Conservation (phyloP, 2,329 filamentous ascomycete species). For the Fusarium sororula region DNA sequence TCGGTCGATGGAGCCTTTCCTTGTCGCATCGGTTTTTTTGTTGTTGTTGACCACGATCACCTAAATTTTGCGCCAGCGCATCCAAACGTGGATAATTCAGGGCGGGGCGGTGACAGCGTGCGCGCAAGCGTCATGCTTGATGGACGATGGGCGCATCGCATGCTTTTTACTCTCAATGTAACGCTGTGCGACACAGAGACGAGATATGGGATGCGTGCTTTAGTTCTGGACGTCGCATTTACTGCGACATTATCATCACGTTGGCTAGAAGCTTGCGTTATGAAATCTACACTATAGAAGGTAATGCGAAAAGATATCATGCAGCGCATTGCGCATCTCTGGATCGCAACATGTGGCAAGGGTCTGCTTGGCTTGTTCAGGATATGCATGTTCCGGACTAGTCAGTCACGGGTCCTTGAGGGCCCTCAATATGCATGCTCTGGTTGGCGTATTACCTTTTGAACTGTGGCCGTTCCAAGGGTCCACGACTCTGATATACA, state of each 20-base stretch:
- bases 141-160: conserved; percentile 42
- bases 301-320: background rate
- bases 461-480: conserved; percentile 31
- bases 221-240: conserved; percentile 16
- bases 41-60: conserved; percentile 37
- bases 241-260: background rate
- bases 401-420: conserved; percentile 28
- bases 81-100: conserved; percentile 39
- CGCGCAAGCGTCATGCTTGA: conserved; percentile 44
- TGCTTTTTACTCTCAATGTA: conserved; percentile 32
- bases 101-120: conserved; percentile 44
- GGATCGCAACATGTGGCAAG: conserved; percentile 38
- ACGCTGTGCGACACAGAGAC: conserved; percentile 24
- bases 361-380: conserved; percentile 29
- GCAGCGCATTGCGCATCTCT: conserved; percentile 34
- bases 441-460: conserved; percentile 31
- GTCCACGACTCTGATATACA: conserved; percentile 19
- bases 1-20: conserved; percentile 31
- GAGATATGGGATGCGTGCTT: conserved; percentile 24
- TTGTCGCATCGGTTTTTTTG: conserved; percentile 40
- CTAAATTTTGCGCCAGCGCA: conserved; percentile 41
- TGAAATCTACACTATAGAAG: background rate
- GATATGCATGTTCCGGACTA: conserved; percentile 32
- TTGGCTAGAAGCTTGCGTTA: background rate
- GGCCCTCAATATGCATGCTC: conserved; percentile 30